Evolutionary conservation across 2,329 filamentous ascomycete species (phyloP).

Genomic region (Pseudogymnoascus sp.): DNA sequence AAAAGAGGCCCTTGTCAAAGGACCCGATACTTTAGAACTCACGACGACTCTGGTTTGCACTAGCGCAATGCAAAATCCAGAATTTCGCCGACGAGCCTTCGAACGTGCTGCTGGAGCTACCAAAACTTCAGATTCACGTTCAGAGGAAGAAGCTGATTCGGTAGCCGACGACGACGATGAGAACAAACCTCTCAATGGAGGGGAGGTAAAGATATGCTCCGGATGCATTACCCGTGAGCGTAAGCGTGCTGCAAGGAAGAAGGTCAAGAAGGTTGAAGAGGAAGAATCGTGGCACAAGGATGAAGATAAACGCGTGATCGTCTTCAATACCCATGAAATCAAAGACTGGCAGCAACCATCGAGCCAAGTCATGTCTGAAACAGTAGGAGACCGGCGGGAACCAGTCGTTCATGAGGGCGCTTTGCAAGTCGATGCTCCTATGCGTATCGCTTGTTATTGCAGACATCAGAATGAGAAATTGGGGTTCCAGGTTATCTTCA

Average conservation of each 20-base stretch:
- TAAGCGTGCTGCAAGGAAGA: conserved; percentile 86
- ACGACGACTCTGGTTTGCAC: conserved; percentile 81
- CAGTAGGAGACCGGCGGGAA: conserved; percentile 37
- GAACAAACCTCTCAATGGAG: conserved; percentile 73
- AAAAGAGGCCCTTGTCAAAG: conserved; percentile 57
- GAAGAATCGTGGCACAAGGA: conserved; percentile 79
- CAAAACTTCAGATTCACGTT: conserved; percentile 21
- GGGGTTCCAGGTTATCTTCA: conserved; percentile 90
- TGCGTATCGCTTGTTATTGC: conserved; percentile 97
- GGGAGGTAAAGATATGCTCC: conserved; percentile 84
- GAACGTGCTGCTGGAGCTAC: conserved; percentile 43
- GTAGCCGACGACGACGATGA: conserved; percentile 42
- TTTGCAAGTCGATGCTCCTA: conserved; percentile 75
- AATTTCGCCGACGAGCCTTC: conserved; percentile 59
- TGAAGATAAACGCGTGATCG: conserved; percentile 72
- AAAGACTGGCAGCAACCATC: conserved; percentile 69
- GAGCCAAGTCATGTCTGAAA: conserved; percentile 41
- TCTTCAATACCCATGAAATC: conserved; percentile 84
- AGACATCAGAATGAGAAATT: conserved; percentile 89
- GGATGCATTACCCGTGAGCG: conserved; percentile 89
- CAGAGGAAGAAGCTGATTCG: conserved; percentile 30
- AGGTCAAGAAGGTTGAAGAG: conserved; percentile 86
- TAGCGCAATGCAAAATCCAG: conserved; percentile 74
- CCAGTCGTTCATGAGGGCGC: conserved; percentile 47
- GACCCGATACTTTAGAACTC: conserved; percentile 69